Evolutionary conservation across 2,329 filamentous ascomycete genomes (phyloP), one percentile per base, ranked within the genome.

Genomic region (Alternaria gaisen): DNA sequence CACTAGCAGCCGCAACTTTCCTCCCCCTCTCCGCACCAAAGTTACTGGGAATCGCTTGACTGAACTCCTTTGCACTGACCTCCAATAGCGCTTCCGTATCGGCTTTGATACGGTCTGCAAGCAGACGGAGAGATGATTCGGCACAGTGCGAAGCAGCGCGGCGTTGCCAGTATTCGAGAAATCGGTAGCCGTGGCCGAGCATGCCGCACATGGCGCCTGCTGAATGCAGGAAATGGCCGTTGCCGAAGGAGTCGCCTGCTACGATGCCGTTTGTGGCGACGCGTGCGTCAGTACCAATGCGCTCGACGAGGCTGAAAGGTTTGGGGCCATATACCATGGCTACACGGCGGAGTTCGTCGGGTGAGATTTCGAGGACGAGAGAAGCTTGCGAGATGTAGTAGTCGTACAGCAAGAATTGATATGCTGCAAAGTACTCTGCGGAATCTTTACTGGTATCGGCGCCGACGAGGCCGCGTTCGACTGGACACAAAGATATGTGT

Each of bases 1-100:
- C 62, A 58, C 66, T 67, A 20, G 62, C 66, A 43, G 56, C 53
- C 7, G 64, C 66, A 3, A 68, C 63, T 9, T 53, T 60, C 28
- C 16, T 48, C 0, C 64, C 66, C 6, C 64, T 53, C 40, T 65
- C 64, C 7, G 52, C 54, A 28, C 66, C 66, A 43, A 68, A 67
- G n/a, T 67, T 67, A 16, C 56, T 68, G 2, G 61, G 64, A 12
- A 67, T 59, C 0, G 64, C 64, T 30, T 67, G 64, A 40, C 57
- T 67, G 6, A 68, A 68, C 32, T 67, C 66, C n/a, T 63, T 68
- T 14, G 66, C 66, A 54, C 62, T 65, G 18, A 68, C 66, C 34
- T 64, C 53, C 2, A 68, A 54, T 18, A 63, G 43, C n/a, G 57
- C 58, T 38, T 68, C 64, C 2, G 59, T 65, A 20, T 68, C 64